Conservation (phyloP, 2,329 filamentous ascomycete species). For the Neonectria ditissima region DNA sequence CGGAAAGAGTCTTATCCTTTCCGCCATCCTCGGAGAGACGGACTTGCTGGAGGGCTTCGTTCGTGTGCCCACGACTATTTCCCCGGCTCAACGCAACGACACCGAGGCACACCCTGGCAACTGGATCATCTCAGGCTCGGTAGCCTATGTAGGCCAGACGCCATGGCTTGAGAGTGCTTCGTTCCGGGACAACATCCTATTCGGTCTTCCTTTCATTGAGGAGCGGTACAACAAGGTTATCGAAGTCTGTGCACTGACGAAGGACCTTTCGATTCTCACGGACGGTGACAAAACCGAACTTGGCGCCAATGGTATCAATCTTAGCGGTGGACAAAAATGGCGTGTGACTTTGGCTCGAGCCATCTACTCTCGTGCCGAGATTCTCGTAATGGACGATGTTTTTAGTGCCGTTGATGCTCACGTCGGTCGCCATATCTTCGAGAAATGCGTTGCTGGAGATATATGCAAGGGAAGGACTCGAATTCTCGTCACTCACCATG, state of each 20-base stretch:
- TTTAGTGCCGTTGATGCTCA: slow-evolving; percentile 87
- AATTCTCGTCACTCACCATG: slow-evolving; percentile 85
- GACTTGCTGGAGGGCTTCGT: slow-evolving; percentile 75
- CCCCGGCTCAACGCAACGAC: slow-evolving; percentile 68
- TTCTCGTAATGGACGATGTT: slow-evolving; percentile 84
- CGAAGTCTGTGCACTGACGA: slow-evolving; percentile 77
- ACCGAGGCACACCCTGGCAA: slow-evolving; percentile 70
- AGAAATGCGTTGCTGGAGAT: slow-evolving; percentile 78
- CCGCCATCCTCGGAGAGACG: slow-evolving; percentile 80
- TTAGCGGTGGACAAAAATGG: slow-evolving; percentile 88
- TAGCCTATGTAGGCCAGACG: slow-evolving; percentile 83
- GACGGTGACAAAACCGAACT: slow-evolving; percentile 86
- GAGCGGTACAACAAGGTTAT: slow-evolving; percentile 78
- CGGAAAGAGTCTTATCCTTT: slow-evolving; percentile 81
- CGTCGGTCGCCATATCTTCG: slow-evolving; percentile 82
- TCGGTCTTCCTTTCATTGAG: slow-evolving; percentile 77
- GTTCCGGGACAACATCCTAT: slow-evolving; percentile 82
- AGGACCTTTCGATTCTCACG: slow-evolving; percentile 80
- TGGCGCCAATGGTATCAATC: slow-evolving; percentile 85
- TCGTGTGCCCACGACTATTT: slow-evolving; percentile 63
- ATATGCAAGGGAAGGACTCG: slow-evolving; percentile 77
- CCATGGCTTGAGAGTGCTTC: slow-evolving; percentile 89
- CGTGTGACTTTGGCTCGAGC: slow-evolving; percentile 83
- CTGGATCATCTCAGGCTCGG: slow-evolving; percentile 76
- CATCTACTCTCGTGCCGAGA: slow-evolving; percentile 81